phyloP scores from a whole-genome alignment of 2,329 filamentous ascomycete genomes.

The Hypoxylon sp. region DNA sequence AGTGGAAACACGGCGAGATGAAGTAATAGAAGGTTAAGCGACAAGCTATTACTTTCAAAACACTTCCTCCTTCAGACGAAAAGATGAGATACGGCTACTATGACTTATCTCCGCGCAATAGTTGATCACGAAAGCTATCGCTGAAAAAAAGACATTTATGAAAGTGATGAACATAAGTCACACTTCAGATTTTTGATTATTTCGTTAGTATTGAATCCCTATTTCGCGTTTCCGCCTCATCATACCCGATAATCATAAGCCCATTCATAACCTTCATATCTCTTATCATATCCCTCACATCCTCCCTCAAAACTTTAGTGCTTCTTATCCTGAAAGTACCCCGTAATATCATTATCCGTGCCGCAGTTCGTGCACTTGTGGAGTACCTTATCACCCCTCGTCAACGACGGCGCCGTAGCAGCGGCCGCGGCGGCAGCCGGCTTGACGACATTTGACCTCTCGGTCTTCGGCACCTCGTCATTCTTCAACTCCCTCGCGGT shows the following conservation, averaged over 20 bases:
- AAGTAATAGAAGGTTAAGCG: too few relatives aligned
- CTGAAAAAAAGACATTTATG: too few relatives aligned
- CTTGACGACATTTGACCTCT: background rate
- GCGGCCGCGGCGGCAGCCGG: constrained; percentile 2
- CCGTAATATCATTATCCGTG: constrained; percentile 41
- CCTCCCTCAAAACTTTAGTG: background rate
- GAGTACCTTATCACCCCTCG: constrained; percentile 18
- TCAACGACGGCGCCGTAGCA: constrained; percentile 5
- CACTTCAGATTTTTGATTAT: background rate
- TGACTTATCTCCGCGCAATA: too few relatives aligned
- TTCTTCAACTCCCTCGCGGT: too few relatives aligned
- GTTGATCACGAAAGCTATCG: too few relatives aligned
- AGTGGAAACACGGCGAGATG: too few relatives aligned
- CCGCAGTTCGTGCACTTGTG: constrained; percentile 40
- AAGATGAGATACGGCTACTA: too few relatives aligned
- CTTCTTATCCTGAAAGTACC: constrained; percentile 27
- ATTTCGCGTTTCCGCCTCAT: background rate
- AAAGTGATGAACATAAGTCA: too few relatives aligned
- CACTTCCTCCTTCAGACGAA: too few relatives aligned
- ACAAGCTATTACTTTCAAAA: too few relatives aligned
- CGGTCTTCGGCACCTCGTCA: background rate
- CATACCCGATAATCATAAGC: background rate
- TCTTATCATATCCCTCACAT: background rate
- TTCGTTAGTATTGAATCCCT: background rate
- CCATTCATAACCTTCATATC: background rate